A percentile compares a stretch with the other conserved stretches of the same genome.
Evolutionary conservation across 805 yeast species (phyloP).

Genomic region (Zygoascus bituminiphila): DNA sequence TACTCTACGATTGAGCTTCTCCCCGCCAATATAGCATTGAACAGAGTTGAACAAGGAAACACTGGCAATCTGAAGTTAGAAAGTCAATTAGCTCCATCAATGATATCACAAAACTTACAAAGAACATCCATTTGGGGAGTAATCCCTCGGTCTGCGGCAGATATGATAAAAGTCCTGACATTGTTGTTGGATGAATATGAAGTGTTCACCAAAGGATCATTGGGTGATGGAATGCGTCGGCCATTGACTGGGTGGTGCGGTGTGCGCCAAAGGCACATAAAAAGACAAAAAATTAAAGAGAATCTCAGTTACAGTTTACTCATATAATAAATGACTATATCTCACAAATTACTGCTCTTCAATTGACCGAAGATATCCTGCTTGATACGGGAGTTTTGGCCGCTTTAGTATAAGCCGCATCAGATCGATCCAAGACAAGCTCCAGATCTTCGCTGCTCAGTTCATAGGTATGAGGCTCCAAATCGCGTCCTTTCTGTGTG

Average conservation of each 20-base stretch:
- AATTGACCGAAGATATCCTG: neutral
- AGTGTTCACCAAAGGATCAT: too few relatives aligned
- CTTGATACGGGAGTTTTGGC: neutral
- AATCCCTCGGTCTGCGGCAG: constrained; percentile 34
- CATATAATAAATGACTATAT: too few relatives aligned
- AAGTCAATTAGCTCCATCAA: neutral
- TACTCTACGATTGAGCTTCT: constrained; percentile 68
- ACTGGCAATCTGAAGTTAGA: constrained; percentile 46
- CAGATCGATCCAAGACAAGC: constrained; percentile 12
- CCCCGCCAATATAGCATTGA: constrained; percentile 75
- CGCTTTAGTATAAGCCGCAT: constrained; percentile 9
- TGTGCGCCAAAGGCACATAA: too few relatives aligned
- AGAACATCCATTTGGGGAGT: constrained; percentile 70
- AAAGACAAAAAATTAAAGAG: too few relatives aligned
- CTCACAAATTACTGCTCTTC: too few relatives aligned
- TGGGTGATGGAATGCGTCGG: too few relatives aligned
- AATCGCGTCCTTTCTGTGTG: neutral
- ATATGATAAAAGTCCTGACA: constrained; percentile 1
- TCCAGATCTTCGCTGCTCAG: constrained; percentile 11
- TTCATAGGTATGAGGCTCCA: neutral
- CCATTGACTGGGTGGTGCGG: too few relatives aligned
- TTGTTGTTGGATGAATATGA: too few relatives aligned
- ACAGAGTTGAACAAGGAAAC: constrained; percentile 88
- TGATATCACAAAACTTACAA: constrained; percentile 34
- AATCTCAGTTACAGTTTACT: too few relatives aligned